Base-by-base conservation (phyloP, 2,329 filamentous ascomycete genomes). In the Phoma sp. region DNA sequence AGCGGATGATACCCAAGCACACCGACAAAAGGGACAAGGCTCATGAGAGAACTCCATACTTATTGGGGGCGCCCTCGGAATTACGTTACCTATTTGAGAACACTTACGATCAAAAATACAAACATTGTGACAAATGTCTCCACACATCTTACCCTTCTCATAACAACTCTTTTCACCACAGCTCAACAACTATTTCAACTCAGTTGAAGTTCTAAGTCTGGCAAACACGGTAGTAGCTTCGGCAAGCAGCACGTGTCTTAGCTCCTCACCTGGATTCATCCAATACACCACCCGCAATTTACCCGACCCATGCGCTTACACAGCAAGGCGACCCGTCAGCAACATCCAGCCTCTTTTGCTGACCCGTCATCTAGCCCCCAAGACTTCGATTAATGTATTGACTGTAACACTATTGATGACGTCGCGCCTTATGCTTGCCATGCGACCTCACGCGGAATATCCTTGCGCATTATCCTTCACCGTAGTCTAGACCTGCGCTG, bases 401-500 rank as follows among this genome's bases (percentile, higher is more conserved):
- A 45, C 41, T 49, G 27, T 35, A 7, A 32, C 25, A 10, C 24
- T 46, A 45, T 49, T 49, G 46, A 55, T 55, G 29, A 50, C 37
- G 42, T 50, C 10, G 37, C 18, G 18, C 18, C 46, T 55, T 46
- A 13, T 41, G 30, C 13, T 7, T 30, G 38, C 5, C 11, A 41
- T 54, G 32, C 13, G 8, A 50, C 32, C 50, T 40, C 4, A 43
- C 14, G 30, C 30, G 40, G 35, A 33, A 42, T 13, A 25, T 3
- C 24, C 29, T 9, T 35, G 42, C 25, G 30, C 10, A 13, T 22
- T 9, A 11, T 11, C 6, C 25, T 36, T 18, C n/a, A 32, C 13
- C 24, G 7, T 14, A 30, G 37, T 39, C 46, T 22, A 32, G 46
- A 38, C 33, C 13, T 4, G 11, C 11, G 23, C 14, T 14, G 3